A percentile compares a stretch with the other conserved stretches of the same genome.
Conservation (phyloP, 306 rosid genomes). For the Glycine tomentella region DNA sequence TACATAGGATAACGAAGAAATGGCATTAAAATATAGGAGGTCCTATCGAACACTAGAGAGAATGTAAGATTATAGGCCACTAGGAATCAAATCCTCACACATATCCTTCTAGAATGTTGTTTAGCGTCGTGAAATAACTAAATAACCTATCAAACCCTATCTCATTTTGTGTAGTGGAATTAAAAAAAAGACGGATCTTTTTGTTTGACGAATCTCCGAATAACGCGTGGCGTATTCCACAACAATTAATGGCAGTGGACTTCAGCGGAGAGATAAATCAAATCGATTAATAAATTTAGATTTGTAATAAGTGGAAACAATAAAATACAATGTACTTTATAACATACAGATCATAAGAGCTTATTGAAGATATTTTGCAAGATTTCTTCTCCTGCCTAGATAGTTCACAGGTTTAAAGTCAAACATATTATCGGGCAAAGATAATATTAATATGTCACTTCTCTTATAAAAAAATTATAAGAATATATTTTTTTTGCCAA, state of each 20-base stretch:
- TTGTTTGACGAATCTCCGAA: not conserved
- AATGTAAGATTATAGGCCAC: conserved; percentile 28
- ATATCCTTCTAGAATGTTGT: conserved; percentile 45
- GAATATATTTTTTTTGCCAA: no score
- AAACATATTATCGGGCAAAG: not conserved
- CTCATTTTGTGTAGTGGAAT: not conserved
- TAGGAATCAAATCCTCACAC: conserved; percentile 49
- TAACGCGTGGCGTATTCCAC: conserved; percentile 24
- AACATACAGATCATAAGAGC: conserved; percentile 42
- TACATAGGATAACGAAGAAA: conserved; percentile 11
- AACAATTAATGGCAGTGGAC: not conserved
- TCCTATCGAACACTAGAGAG: conserved; percentile 16
- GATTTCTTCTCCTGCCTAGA: conserved; percentile 24
- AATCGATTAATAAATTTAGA: conserved; percentile 9
- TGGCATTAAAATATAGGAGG: conserved; percentile 8
- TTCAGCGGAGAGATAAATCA: not conserved
- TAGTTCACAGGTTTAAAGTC: conserved; percentile 7
- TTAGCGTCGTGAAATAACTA: not conserved
- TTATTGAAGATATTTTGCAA: conserved; percentile 40
- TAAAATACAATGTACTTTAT: conserved; percentile 1
- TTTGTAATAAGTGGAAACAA: conserved; percentile 29
- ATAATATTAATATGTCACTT: no score
- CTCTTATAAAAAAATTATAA: no score
- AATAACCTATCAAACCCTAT: not conserved
- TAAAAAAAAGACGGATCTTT: not conserved